Evolutionary conservation across 305 asterid genomes (phyloP).

Genomic region (Ruellia speciosa): DNA sequence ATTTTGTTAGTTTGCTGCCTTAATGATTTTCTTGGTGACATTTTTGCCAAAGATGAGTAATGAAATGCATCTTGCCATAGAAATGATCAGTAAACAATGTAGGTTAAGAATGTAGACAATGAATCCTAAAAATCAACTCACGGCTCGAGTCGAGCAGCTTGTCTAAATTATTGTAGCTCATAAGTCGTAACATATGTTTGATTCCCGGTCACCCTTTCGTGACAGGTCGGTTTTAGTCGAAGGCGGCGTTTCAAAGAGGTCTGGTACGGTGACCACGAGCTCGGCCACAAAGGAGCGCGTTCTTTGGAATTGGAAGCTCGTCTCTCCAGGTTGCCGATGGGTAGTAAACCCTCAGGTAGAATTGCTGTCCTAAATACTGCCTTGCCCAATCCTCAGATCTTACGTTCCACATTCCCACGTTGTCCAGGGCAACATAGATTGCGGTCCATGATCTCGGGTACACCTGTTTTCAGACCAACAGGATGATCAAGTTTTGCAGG

Average conservation of each 20-base stretch:
- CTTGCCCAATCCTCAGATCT: slow-evolving; percentile 88
- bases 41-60: not conserved
- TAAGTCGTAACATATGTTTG: not conserved
- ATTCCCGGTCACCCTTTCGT: slow-evolving; percentile 2
- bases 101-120: slow-evolving; percentile 15
- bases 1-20: no score
- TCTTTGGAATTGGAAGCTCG: slow-evolving; percentile 74
- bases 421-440: slow-evolving; percentile 70
- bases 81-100: not conserved
- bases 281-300: slow-evolving; percentile 75
- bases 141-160: slow-evolving; percentile 33
- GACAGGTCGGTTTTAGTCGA: not conserved
- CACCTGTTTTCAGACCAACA: slow-evolving; percentile 38
- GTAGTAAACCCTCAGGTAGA: slow-evolving; percentile 69
- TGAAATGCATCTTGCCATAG: not conserved
- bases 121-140: slow-evolving; percentile 11
- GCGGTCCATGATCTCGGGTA: slow-evolving; percentile 85
- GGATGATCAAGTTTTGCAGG: not conserved
- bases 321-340: slow-evolving; percentile 56
- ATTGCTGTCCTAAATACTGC: slow-evolving; percentile 82
- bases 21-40: not conserved
- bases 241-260: slow-evolving; percentile 34
- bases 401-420: slow-evolving; percentile 90
- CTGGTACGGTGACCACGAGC: slow-evolving; percentile 61
- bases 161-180: slow-evolving; percentile 1